These are phyloP conservation scores for Mycena vitilis DNA, from an alignment of 768 basidiomycete species.

Conservation along the genomic window DNA sequence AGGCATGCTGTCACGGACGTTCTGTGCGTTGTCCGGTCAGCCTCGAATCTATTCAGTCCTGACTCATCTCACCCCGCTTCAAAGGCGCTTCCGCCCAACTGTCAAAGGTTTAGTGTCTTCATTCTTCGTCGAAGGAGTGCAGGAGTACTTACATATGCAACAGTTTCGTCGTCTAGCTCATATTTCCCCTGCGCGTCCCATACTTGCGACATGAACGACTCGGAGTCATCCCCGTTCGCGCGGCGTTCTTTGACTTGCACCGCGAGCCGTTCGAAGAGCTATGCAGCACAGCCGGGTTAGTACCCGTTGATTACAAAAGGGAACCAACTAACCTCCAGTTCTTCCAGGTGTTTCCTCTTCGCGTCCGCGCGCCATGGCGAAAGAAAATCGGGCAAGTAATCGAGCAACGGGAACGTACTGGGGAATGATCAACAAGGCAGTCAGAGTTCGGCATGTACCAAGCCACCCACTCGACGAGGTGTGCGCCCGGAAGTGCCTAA, in stretches of 20 bases:
- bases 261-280: constrained; percentile 12
- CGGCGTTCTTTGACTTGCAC: constrained; percentile 7
- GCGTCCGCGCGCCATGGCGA: constrained; percentile 1
- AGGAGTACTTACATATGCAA: constrained; percentile 13
- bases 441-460: not conserved
- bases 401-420: constrained; percentile 6
- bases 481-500: constrained; percentile 12
- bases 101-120: too few species aligned
- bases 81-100: constrained; percentile 14
- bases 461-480: constrained; percentile 4
- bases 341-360: constrained; percentile 11
- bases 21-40: not conserved
- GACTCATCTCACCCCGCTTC: constrained; percentile 2
- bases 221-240: constrained; percentile 5
- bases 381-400: constrained; percentile 16
- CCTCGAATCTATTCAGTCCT: too few species aligned
- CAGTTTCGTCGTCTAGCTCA: constrained; percentile 11
- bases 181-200: constrained; percentile 11
- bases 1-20: constrained; percentile 15
- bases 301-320: not conserved
- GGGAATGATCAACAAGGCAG: not conserved
- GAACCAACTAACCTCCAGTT: not conserved
- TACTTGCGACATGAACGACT: constrained; percentile 12
- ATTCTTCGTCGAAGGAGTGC: not conserved
- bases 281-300: not conserved